Percentiles rank a stretch among this genome's conserved stretches.
Conservation (phyloP, 2,329 filamentous ascomycete species). For the Cladosporium austrohemisphaericum region DNA sequence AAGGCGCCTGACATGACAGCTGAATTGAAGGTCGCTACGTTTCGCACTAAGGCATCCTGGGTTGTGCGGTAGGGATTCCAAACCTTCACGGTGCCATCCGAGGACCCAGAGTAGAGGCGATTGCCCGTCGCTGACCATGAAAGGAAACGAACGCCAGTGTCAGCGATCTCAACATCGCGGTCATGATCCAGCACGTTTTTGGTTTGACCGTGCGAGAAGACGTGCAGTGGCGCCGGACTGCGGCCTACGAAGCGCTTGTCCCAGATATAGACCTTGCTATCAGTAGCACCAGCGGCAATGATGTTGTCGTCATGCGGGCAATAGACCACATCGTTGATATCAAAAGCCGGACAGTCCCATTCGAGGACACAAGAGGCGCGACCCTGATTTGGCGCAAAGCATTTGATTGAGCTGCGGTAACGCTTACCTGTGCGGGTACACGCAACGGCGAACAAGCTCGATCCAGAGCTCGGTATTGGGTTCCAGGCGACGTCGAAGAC, state of each 20-base stretch:
- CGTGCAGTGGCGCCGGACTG: slow-evolving; percentile 45
- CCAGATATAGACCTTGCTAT: slow-evolving; percentile 59
- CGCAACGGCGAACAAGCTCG: slow-evolving; percentile 51
- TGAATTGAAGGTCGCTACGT: slow-evolving; percentile 47
- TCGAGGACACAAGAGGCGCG: slow-evolving; percentile 39
- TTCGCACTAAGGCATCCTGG: slow-evolving; percentile 50
- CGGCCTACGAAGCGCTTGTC: slow-evolving; percentile 45
- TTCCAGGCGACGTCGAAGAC: slow-evolving; percentile 60
- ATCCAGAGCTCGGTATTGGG: slow-evolving; percentile 36
- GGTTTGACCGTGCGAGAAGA: slow-evolving; percentile 49
- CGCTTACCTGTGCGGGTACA: slow-evolving; percentile 39
- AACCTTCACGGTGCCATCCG: slow-evolving; percentile 57
- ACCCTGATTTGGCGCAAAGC: slow-evolving; percentile 46
- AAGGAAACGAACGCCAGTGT: slow-evolving; percentile 57
- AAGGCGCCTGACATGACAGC: slow-evolving; percentile 58
- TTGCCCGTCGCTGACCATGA: slow-evolving; percentile 53
- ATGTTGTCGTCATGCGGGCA: slow-evolving; percentile 48
- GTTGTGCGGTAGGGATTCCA: slow-evolving; percentile 56
- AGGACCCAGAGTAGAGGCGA: slow-evolving; percentile 57
- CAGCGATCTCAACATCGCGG: slow-evolving; percentile 46
- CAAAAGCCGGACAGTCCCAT: slow-evolving; percentile 55
- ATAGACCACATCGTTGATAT: slow-evolving; percentile 57
- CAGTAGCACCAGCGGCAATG: slow-evolving; percentile 57
- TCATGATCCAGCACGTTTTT: slow-evolving; percentile 47
- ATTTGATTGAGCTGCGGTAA: slow-evolving; percentile 49